Evolutionary conservation across 2,329 filamentous ascomycete species (phyloP), one percentile per base, ranked within the genome.

Genomic region (Penicillium decumbens): DNA sequence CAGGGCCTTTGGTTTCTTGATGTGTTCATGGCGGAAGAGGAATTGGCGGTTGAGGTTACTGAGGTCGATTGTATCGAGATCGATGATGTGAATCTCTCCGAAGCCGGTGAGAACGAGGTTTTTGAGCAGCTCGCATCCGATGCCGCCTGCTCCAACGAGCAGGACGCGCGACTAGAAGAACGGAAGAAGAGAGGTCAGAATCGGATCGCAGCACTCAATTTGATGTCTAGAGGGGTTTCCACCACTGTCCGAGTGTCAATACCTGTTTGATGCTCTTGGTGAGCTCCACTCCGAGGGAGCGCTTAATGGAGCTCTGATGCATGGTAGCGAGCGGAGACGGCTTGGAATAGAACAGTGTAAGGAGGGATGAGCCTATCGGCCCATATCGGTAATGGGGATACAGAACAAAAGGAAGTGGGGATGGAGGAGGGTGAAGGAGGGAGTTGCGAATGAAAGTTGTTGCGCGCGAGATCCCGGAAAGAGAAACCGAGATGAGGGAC

Each of bases 1-100:
- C 73, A 95, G 73, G 44, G 93, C 91, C 69, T 98, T 98, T 1
- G 92, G 83, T 70, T 95, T 95, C 72, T 96, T 97, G 72, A 98
- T 97, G 66, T 98, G 93, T 68, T 97, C 91, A 63, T 92, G 87
- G 53, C 91, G 83, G 71, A 98, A 98, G 41, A 98, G 83, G 65
- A 98, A 98, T 70, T 98, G 93, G 47, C 93, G 88, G 64, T 98
- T 98, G 43, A 98, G 80, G 67, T 98, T 98, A 74, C 90, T 95
- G 20, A 98, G 80, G 67, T 98, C 93, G 73, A 98, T 97, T 1
- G 93, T 98, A 70, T 98, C 93, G 52, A 98, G 87, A 71, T 98
- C 93, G 60, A 98, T 89, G 40, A 97, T 85, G 70, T 95, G 88
- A 43, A 97, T 84, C 73, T 95, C 88, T 58, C 89, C 89, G 62